Evolutionary conservation across 1,139 yeast species (phyloP).

Genomic region (Yamadazyma sp.): DNA sequence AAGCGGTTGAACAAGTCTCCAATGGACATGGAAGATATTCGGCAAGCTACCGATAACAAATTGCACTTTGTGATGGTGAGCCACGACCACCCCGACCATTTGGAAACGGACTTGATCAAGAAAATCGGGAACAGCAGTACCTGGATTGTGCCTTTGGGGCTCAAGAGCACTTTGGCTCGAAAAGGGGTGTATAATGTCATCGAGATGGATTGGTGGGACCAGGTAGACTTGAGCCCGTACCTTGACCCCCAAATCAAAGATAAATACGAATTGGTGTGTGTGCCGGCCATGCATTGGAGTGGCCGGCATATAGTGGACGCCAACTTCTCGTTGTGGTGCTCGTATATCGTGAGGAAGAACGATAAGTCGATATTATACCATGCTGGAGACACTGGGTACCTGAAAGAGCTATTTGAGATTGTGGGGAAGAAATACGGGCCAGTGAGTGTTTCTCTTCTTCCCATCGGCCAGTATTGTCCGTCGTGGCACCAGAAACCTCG

Average conservation of each 20-base stretch:
- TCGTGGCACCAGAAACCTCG: conserved; percentile 92
- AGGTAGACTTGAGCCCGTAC: conserved; percentile 41
- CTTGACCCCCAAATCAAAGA: conserved; percentile 37
- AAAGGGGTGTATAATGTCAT: conserved; percentile 56
- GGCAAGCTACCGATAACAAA: conserved; percentile 43
- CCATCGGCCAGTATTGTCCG: conserved; percentile 95
- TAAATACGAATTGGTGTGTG: conserved; percentile 76
- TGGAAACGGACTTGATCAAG: conserved; percentile 62
- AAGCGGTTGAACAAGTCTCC: conserved; percentile 76
- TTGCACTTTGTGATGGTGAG: conserved; percentile 78
- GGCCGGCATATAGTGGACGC: conserved; percentile 79
- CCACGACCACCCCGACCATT: conserved; percentile 94
- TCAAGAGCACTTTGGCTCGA: conserved; percentile 57
- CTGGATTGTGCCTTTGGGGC: conserved; percentile 89
- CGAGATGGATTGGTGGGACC: conserved; percentile 95
- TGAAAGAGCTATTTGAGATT: conserved; percentile 62
- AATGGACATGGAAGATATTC: conserved; percentile 59
- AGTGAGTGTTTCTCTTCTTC: conserved; percentile 69
- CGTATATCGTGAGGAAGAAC: conserved; percentile 66
- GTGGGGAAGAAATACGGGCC: conserved; percentile 67
- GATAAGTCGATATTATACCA: conserved; percentile 77
- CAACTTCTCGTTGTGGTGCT: conserved; percentile 84
- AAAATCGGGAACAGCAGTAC: conserved; percentile 58
- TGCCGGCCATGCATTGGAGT: conserved; percentile 98
- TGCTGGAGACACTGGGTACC: conserved; percentile 94